Percentiles rank a stretch among this genome's conserved stretches.
These are phyloP conservation scores for Gastrolobium villosum DNA, from an alignment of 306 rosid genomes.

Conservation along the genomic window DNA sequence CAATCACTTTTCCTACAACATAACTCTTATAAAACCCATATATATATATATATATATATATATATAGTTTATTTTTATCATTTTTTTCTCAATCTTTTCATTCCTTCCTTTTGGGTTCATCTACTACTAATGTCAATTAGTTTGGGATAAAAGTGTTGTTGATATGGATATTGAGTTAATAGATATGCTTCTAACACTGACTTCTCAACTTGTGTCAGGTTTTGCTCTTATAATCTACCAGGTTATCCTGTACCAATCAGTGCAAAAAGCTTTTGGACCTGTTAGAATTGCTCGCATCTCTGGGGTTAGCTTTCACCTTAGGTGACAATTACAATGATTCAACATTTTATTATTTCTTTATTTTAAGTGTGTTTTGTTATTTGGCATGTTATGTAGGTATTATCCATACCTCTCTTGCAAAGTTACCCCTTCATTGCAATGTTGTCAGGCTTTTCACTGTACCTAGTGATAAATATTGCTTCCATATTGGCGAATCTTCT, in stretches of 20 bases:
- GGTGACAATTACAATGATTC: no score
- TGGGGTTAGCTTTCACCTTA: constrained; percentile 55
- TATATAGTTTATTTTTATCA: no score
- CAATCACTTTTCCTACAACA: no score
- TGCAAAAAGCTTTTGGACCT: constrained; percentile 61
- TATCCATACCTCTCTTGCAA: constrained; percentile 60
- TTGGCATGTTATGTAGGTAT: constrained; percentile 48
- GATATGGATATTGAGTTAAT: no score
- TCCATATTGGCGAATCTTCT: constrained; percentile 55
- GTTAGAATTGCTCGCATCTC: constrained; percentile 49
- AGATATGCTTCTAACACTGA: not conserved
- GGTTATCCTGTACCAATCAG: constrained; percentile 54
- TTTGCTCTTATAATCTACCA: constrained; percentile 60
- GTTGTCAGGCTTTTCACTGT: constrained; percentile 57
- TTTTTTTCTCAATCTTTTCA: no score
- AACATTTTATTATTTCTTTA: not conserved
- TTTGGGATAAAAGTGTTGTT: no score
- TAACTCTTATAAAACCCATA: no score
- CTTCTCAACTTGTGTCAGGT: constrained; percentile 49
- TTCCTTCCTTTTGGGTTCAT: no score
- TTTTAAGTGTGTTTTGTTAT: not conserved
- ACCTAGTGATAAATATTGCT: constrained; percentile 53
- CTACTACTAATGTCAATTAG: no score
- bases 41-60: no score
- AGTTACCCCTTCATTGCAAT: constrained; percentile 44